Evolutionary conservation across 1,284 basidiomycete species (phyloP), one percentile per base, ranked within the genome.

Genomic region (Meripilus lineatus): DNA sequence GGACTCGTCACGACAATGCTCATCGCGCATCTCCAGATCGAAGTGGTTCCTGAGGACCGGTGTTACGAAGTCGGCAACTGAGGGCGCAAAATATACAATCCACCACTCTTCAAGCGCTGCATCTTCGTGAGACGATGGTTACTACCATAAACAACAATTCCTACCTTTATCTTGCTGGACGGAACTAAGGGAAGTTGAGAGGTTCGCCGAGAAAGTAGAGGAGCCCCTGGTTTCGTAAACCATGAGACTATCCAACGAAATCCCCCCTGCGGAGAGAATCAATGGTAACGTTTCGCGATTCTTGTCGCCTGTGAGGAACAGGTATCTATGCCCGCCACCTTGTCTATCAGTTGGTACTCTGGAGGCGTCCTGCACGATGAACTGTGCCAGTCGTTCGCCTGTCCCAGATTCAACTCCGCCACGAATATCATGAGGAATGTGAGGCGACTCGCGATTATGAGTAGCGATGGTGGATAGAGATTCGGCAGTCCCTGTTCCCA

Each of bases 251-350:
- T 70, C 61, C 21, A 84, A 58, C 26, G 55, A 56, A 2, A 86
- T 58, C 1, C 68, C 69, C 0, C 65, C 72, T 0, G 65, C 65
- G 0, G 53, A 46, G 28, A 92, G 64, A 7, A 81, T 70, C 4
- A 49, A 64, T 0, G 77, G 67, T 2, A 91, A 60, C 0, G 77
- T 82, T 51, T 89, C 85, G 14, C 77, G 71, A 48, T 86, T 90
- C 69, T 89, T 91, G 69, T 91, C 89, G 14, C 88, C 88, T 4
- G 77, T 84, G 6, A 92, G 70, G 58, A 87, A 89, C 10, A 92
- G 59, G 40, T 91, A 53, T 32, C 48, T 54, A 2, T 44, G 33
- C 17, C 25, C 35, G 38, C 20, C 50, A 33, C 14, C 24, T 22
- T 42, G 10, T n/a, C 28, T 30, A 8, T 30, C 10, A 30, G 28